phyloP scores from a whole-genome alignment of 1,284 basidiomycete genomes.

The Amylostereum areolatum region DNA sequence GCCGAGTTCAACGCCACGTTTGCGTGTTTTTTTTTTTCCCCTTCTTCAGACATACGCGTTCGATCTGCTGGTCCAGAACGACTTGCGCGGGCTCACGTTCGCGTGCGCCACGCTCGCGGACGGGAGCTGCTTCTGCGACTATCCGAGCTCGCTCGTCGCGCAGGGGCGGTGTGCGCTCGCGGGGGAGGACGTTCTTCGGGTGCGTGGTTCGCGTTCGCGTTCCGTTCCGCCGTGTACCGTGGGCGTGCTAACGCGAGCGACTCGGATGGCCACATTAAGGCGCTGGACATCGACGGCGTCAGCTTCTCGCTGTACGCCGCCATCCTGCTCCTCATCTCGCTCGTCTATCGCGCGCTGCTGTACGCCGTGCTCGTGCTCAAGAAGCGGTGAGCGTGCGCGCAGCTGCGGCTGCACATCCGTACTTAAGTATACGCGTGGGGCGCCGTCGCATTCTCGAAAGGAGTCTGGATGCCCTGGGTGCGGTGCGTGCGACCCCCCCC shows the following conservation, averaged over 20 bases:
- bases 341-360: conserved; percentile 13
- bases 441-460: too few relatives aligned
- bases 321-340: conserved; percentile 15
- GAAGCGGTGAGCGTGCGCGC: conserved; percentile 14
- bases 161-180: conserved; percentile 19
- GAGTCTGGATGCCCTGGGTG: too few relatives aligned
- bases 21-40: conserved; percentile 12
- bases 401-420: too few relatives aligned
- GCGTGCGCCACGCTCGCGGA: conserved; percentile 27
- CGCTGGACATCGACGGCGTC: conserved; percentile 13
- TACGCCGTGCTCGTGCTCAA: conserved; percentile 15
- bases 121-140: conserved; percentile 24
- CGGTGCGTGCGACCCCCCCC: too few relatives aligned
- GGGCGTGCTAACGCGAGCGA: not conserved
- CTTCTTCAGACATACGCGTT: conserved; percentile 35
- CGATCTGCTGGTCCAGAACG: conserved; percentile 36
- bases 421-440: too few relatives aligned
- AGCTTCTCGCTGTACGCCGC: conserved; percentile 12
- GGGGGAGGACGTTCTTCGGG: conserved; percentile 25
- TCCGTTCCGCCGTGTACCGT: too few relatives aligned
- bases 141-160: conserved; percentile 19
- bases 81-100: conserved; percentile 44
- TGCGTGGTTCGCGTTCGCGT: conserved; percentile 2
- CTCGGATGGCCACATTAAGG: too few relatives aligned
- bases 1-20: too few relatives aligned